phyloP scores from a whole-genome alignment of 331 rosid species.

The Quercus lobata region DNA sequence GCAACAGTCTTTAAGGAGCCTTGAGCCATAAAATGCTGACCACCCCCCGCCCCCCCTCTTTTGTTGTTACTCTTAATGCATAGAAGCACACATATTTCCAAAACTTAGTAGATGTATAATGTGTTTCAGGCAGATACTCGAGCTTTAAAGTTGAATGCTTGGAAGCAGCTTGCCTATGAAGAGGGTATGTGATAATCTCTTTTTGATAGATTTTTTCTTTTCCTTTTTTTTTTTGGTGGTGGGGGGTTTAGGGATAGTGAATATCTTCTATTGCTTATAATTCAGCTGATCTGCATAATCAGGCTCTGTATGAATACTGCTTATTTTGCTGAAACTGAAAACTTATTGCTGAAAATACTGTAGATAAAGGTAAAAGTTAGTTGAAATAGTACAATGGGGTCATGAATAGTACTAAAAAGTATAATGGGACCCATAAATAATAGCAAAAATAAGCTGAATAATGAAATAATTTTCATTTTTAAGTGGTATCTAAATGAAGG shows the following conservation, averaged over 20 bases:
- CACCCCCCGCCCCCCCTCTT: not conserved
- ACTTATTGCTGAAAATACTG: no score
- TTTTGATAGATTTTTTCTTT: not conserved
- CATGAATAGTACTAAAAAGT: no score
- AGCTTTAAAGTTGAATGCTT: conserved; percentile 64
- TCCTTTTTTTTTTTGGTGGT: not conserved
- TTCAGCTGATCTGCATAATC: not conserved
- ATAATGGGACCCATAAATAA: no score
- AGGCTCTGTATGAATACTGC: no score
- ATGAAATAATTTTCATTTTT: no score
- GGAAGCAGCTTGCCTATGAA: conserved; percentile 88
- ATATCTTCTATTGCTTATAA: not conserved
- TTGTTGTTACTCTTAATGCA: no score
- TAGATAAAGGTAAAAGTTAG: no score
- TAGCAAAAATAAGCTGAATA: no score
- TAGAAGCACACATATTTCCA: not conserved
- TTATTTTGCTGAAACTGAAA: no score
- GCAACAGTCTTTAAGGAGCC: not conserved
- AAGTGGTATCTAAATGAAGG: no score
- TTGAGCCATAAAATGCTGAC: not conserved
- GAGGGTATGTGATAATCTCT: conserved; percentile 55
- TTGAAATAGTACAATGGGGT: no score
- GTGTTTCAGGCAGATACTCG: conserved; percentile 88
- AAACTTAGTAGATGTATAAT: conserved; percentile 1
- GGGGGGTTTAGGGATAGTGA: not conserved